Evolutionary conservation across 2,329 filamentous ascomycete genomes (phyloP).

Genomic region (Paecilomyces dactylethromorphus): DNA sequence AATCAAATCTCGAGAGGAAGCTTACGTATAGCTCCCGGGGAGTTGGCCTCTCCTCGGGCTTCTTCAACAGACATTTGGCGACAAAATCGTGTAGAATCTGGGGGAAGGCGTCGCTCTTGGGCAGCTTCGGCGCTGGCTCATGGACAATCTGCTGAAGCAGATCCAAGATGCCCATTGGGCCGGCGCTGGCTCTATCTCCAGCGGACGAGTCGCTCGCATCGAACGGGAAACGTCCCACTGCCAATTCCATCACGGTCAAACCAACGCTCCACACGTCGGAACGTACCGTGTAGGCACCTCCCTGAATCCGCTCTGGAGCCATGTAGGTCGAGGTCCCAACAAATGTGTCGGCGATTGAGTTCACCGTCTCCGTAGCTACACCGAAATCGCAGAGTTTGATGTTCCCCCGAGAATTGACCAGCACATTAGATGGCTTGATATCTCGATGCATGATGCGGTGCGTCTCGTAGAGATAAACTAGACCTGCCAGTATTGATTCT

Average conservation of each 20-base stretch:
- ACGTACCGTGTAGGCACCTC: constrained; percentile 94
- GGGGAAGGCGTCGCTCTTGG: constrained; percentile 96
- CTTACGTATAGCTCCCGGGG: constrained; percentile 88
- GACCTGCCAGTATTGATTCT: constrained; percentile 84
- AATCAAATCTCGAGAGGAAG: constrained; percentile 7
- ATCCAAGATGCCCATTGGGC: constrained; percentile 89
- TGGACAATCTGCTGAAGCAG: constrained; percentile 95
- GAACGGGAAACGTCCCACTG: constrained; percentile 96
- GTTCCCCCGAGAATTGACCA: constrained; percentile 86
- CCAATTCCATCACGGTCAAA: constrained; percentile 89
- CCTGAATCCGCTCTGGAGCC: constrained; percentile 96
- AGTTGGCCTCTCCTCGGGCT: constrained; percentile 80
- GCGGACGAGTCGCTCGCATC: constrained; percentile 73
- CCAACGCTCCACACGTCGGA: constrained; percentile 99
- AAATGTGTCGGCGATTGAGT: constrained; percentile 96
- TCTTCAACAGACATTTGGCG: constrained; percentile 88
- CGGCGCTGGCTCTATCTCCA: constrained; percentile 56
- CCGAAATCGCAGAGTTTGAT: constrained; percentile 99
- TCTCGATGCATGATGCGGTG: constrained; percentile 99
- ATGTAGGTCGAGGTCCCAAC: constrained; percentile 99
- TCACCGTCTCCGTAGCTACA: constrained; percentile 95
- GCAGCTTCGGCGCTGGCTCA: constrained; percentile 85
- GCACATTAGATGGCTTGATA: constrained; percentile 95
- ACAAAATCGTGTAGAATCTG: constrained; percentile 94
- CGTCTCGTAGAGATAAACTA: constrained; percentile 90